These are phyloP conservation scores for Blastobotrys capitulatus DNA, from an alignment of 1,139 yeast genomes.

Conservation along the genomic window DNA sequence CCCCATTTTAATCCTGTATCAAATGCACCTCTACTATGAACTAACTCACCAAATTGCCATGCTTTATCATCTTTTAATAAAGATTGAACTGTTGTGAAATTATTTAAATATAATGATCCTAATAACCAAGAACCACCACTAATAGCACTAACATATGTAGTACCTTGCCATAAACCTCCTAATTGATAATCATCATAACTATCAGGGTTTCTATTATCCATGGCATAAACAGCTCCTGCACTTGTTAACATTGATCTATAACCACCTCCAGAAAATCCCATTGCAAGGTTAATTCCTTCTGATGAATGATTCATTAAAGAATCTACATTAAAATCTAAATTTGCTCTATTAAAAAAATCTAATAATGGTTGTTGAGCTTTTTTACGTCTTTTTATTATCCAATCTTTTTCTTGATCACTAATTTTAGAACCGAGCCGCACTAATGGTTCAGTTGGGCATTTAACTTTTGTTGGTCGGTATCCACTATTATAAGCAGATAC, in stretches of 20 bases:
- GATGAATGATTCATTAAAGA: constrained; percentile 7
- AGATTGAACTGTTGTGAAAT: constrained; percentile 67
- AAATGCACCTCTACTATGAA: constrained; percentile 37
- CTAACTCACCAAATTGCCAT: constrained; percentile 9
- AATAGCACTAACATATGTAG: constrained; percentile 71
- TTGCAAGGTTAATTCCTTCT: constrained; percentile 40
- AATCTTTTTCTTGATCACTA: constrained; percentile 15
- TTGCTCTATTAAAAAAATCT: constrained; percentile 17
- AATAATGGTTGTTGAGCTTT: constrained; percentile 13
- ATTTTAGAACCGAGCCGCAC: constrained; percentile 2
- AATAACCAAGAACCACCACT: constrained; percentile 87
- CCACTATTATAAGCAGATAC: background rate
- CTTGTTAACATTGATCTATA: constrained; percentile 77
- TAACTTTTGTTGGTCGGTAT: constrained; percentile 1
- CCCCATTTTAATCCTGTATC: constrained; percentile 42
- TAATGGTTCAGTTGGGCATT: constrained; percentile 4
- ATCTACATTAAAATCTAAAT: constrained; percentile 24
- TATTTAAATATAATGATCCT: constrained; percentile 73
- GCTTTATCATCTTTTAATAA: constrained; percentile 22
- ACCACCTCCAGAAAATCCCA: constrained; percentile 81
- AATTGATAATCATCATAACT: constrained; percentile 51
- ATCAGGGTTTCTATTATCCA: constrained; percentile 61
- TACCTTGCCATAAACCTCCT: constrained; percentile 70
- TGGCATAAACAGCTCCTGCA: constrained; percentile 71
- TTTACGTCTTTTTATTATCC: constrained; percentile 13